Evolutionary conservation across 108 stramenopile genomes (phyloP).

Genomic region (Schizochytrium sp.): DNA sequence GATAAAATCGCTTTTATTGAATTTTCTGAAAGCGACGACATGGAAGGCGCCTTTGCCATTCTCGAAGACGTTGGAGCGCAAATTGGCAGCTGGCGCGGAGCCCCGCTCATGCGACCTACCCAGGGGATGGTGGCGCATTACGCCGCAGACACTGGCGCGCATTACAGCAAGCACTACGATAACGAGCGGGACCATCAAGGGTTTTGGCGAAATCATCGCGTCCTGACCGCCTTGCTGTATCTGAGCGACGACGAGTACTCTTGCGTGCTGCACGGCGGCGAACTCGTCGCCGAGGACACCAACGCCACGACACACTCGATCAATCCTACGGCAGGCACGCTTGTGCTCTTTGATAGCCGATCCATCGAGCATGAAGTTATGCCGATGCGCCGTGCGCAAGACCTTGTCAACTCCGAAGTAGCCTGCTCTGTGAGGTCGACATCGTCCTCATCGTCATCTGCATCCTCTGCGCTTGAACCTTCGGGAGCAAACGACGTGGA

Average conservation of each 20-base stretch:
- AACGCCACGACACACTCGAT: background rate
- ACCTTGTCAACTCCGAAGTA: background rate
- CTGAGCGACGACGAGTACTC: background rate
- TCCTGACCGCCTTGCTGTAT: background rate
- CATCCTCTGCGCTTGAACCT: too few relatives aligned
- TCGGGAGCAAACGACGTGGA: too few relatives aligned
- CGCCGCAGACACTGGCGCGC: background rate
- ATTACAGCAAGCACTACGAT: background rate
- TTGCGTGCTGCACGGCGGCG: background rate
- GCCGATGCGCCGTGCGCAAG: background rate
- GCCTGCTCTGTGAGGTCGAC: background rate
- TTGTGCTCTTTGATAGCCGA: constrained; percentile 6
- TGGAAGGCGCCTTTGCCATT: background rate
- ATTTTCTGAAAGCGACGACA: background rate
- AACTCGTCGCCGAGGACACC: background rate
- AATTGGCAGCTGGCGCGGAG: background rate
- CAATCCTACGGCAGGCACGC: background rate
- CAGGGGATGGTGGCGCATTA: background rate
- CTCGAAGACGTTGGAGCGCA: background rate
- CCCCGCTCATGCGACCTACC: background rate
- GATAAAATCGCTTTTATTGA: background rate
- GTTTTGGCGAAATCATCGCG: background rate
- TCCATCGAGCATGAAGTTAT: background rate
- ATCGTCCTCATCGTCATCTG: too few relatives aligned
- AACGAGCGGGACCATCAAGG: background rate